Percentiles rank a stretch among this genome's conserved stretches.
These are phyloP conservation scores for Diplogelasinospora grovesii DNA, from an alignment of 495 filamentous ascomycete genomes.

Conservation along the genomic window DNA sequence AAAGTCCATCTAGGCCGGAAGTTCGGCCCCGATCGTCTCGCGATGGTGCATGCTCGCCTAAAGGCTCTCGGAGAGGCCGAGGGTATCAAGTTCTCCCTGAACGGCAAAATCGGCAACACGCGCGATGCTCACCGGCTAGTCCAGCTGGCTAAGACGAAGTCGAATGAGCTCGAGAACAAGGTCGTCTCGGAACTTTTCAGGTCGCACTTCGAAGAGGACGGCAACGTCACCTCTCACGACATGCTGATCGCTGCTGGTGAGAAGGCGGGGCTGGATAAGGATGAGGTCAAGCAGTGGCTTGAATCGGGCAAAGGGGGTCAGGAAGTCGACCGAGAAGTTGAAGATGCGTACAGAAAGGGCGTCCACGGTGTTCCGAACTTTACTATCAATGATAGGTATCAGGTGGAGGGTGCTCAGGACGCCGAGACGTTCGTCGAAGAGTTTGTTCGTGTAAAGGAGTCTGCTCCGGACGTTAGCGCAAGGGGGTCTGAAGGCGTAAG, in stretches of 20 bases:
- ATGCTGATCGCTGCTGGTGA: conserved; percentile 55
- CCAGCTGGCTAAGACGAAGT: conserved; percentile 58
- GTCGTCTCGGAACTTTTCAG: conserved; percentile 64
- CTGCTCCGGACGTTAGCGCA: conserved; percentile 13
- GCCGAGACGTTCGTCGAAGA: conserved; percentile 46
- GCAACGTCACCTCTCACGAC: conserved; percentile 63
- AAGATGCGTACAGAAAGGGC: conserved; percentile 46
- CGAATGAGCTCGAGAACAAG: conserved; percentile 48
- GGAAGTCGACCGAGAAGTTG: conserved; percentile 66
- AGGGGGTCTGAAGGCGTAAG: background rate
- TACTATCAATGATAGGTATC: conserved; percentile 55
- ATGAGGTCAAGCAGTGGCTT: conserved; percentile 56
- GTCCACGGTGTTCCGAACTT: conserved; percentile 73
- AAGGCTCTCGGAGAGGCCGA: conserved; percentile 48
- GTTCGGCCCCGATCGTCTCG: conserved; percentile 47
- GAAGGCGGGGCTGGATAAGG: conserved; percentile 55
- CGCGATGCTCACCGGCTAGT: conserved; percentile 70
- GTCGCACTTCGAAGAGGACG: conserved; percentile 69
- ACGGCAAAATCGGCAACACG: conserved; percentile 71
- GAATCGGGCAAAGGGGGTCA: conserved; percentile 54
- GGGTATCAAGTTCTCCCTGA: conserved; percentile 67
- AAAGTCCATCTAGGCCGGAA: conserved; percentile 18
- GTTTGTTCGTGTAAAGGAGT: conserved; percentile 46
- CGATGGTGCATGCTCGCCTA: conserved; percentile 54
- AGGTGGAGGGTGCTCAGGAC: conserved; percentile 61